These are phyloP conservation scores for Oryza rufipogon DNA, from an alignment of 176 grass and related monocot genomes.

Conservation along the genomic window DNA sequence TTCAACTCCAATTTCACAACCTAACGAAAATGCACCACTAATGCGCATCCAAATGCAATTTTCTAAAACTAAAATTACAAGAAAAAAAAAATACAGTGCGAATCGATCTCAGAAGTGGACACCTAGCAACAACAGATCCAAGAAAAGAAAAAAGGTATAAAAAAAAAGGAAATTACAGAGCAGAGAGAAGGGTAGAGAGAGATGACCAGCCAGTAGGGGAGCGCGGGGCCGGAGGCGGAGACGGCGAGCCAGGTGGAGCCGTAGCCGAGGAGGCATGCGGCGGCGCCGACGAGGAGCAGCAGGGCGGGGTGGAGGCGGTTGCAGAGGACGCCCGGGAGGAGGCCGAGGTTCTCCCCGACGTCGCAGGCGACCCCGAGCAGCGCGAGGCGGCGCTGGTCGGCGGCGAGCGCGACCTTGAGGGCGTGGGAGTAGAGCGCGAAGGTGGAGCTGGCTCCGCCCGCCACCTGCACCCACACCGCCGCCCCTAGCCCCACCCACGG, in stretches of 20 bases:
- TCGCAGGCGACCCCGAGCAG: constrained; percentile 91
- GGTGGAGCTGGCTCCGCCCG: constrained; percentile 64
- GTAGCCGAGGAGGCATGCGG: constrained; percentile 62
- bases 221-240: constrained; percentile 40
- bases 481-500: constrained; percentile 82
- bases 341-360: constrained; percentile 79
- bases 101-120: not conserved
- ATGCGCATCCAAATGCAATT: not conserved
- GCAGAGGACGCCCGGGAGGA: constrained; percentile 78
- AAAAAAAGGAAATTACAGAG: no score
- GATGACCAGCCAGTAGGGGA: constrained; percentile 82
- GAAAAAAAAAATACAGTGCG: not conserved
- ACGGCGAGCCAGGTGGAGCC: constrained; percentile 67
- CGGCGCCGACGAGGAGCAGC: constrained; percentile 73
- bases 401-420: constrained; percentile 66
- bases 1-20: constrained; percentile 19
- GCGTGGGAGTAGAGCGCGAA: constrained; percentile 96
- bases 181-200: not conserved
- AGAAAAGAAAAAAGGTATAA: not conserved
- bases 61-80: not conserved
- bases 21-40: not conserved
- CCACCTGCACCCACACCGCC: constrained; percentile 84
- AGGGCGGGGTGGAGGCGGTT: constrained; percentile 79
- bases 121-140: not conserved
- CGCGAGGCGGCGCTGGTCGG: constrained; percentile 76